Percentiles rank a stretch among this genome's conserved stretches.
These are phyloP conservation scores for Pugionium cornutum DNA, from an alignment of 345 rosid genomes.

Conservation along the genomic window DNA sequence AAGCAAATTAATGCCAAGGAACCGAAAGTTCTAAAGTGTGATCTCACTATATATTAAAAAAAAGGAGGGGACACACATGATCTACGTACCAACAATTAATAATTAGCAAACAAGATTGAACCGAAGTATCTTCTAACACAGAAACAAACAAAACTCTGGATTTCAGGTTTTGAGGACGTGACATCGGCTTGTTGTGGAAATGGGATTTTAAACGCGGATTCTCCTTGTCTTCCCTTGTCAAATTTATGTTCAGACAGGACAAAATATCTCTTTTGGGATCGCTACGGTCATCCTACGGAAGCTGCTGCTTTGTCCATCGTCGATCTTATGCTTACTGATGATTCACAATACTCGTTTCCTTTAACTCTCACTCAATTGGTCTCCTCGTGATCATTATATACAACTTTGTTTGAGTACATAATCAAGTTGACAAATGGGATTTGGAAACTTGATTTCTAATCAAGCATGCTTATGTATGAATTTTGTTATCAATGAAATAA, in stretches of 20 bases:
- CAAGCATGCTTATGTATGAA: neutral
- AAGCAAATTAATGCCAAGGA: neutral
- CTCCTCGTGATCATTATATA: slow-evolving; percentile 26
- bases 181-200: slow-evolving; percentile 80
- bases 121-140: too few relatives aligned
- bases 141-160: too few relatives aligned
- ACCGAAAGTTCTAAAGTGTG: neutral
- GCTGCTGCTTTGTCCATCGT: slow-evolving; percentile 49
- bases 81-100: neutral
- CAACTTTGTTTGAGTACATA: slow-evolving; percentile 2
- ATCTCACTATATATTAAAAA: neutral
- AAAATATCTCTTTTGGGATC: slow-evolving; percentile 81
- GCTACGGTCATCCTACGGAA: slow-evolving; percentile 63
- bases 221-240: slow-evolving; percentile 58
- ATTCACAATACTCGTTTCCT: slow-evolving; percentile 47
- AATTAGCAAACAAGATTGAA: neutral
- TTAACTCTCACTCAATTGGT: slow-evolving; percentile 52
- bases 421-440: slow-evolving; percentile 5
- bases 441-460: slow-evolving; percentile 7
- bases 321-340: slow-evolving; percentile 51
- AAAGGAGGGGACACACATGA: neutral
- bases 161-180: slow-evolving; percentile 61
- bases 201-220: slow-evolving; percentile 54
- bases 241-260: slow-evolving; percentile 60
- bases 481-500: slow-evolving; percentile 1